Conservation (phyloP, 2,329 filamentous ascomycete genomes). For the Davidsoniella neocaledoniae region DNA sequence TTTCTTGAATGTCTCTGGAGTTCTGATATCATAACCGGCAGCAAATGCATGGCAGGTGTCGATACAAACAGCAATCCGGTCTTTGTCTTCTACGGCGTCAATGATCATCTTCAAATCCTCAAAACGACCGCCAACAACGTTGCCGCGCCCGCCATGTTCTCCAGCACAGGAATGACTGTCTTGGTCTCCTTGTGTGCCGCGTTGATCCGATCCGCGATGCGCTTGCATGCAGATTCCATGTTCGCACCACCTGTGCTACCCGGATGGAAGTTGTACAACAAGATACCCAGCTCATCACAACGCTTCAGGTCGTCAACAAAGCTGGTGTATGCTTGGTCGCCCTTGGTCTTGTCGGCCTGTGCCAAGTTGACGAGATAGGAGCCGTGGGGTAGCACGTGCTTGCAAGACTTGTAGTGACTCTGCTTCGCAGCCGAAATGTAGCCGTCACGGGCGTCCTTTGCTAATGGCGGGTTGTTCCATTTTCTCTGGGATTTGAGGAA, state of each 20-base stretch:
- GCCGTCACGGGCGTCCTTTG: slow-evolving; percentile 45
- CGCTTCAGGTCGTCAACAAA: slow-evolving; percentile 80
- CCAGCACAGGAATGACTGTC: slow-evolving; percentile 66
- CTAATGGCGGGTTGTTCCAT: slow-evolving; percentile 71
- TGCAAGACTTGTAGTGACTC: slow-evolving; percentile 52
- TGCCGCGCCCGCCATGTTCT: slow-evolving; percentile 93
- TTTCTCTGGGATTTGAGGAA: slow-evolving; percentile 95
- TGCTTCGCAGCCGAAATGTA: slow-evolving; percentile 54
- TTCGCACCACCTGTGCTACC: slow-evolving; percentile 55
- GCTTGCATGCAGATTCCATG: slow-evolving; percentile 51
- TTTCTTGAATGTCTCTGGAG: slow-evolving; percentile 51
- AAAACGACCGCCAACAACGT: slow-evolving; percentile 71
- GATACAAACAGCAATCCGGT: slow-evolving; percentile 78
- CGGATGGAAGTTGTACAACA: slow-evolving; percentile 95
- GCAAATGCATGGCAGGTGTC: slow-evolving; percentile 96
- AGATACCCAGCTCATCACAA: slow-evolving; percentile 73
- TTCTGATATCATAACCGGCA: slow-evolving; percentile 76
- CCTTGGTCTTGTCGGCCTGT: slow-evolving; percentile 62
- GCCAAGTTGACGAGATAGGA: slow-evolving; percentile 95
- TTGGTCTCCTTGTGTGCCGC: slow-evolving; percentile 60
- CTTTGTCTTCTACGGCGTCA: slow-evolving; percentile 59
- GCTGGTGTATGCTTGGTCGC: slow-evolving; percentile 65
- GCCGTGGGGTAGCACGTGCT: slow-evolving; percentile 75
- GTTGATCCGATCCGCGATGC: slow-evolving; percentile 73
- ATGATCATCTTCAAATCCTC: slow-evolving; percentile 81